Evolutionary conservation across 371 early-diverging fungal genomes (phyloP), one percentile per base, ranked within the genome.

Genomic region (Smittium mucronatum): DNA sequence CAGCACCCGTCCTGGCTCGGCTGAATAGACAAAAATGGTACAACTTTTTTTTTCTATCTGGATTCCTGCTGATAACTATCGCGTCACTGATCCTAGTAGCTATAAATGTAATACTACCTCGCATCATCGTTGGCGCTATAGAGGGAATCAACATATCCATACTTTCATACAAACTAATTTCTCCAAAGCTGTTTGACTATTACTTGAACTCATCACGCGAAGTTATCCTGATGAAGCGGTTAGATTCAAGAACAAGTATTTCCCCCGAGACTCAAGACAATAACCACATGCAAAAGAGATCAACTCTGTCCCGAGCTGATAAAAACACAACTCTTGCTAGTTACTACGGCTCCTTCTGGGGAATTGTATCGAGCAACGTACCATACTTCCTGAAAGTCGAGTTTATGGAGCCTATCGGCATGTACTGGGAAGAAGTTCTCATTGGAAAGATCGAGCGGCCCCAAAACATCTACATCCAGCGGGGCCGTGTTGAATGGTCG

Each of bases 381-480:
- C 30, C 57, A 36, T 26, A 36, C 28, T 33, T 8, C 30, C 34
- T 67, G 11, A 36, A 30, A 1, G n/a, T 67, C 26, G 29, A 36
- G 31, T 35, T 67, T 36, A 21, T 36, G 5, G 28, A 67, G 25
- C 67, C 67, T 11, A 35, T 67, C 15, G 31, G n/a, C 5, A 67
- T 67, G 15, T 67, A 67, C 29, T 67, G 67, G 67, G 47, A 67
- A 34, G 67, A 35, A 2, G 17, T 34, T 15, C 36, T 34, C 26
- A 67, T 67, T 30, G 67, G 67, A 36, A 57, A 47, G 35, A 16
- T 67, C 11, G 11, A 34, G 2, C 34, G 21, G 2, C 11, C 67
- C 30, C 31, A 67, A 21, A 47, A 33, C 34, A 11, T 67, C 35
- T 30, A 36, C 17, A 33, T 67, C 2, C 21, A 30, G 36, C 36